Evolutionary conservation across 345 rosid genomes (phyloP), one percentile per base, ranked within the genome.

Genomic region (Diplotaxis tenuifolia): DNA sequence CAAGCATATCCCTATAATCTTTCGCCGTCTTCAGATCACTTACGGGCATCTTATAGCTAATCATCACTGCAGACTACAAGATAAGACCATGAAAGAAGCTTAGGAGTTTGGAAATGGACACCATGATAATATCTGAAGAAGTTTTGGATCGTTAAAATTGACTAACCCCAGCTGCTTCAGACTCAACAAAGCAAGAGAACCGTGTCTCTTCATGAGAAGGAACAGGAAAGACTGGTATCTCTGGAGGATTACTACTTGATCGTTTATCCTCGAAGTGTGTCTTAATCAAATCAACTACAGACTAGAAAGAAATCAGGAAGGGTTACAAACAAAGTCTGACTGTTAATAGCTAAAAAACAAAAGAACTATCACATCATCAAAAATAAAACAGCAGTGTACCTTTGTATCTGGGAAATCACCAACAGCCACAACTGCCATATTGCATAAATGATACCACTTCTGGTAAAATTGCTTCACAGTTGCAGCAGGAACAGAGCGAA

Each of bases 91-190:
- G 67, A 54, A 70, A 70, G 23, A 38, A 50, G 71, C 29, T 72
- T 49, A 77, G 67, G 50, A 75, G 58, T 27, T 3, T 9, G 9
- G 25, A 72, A 61, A 19, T 20, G 32, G 50, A 56, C 23, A 16
- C 47, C 23, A 16, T 23, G 59, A 14, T 67, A 34, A 68, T 40
- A 62, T n/a, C 22, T n/a, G 20, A 40, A 67, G 68, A 52, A 12
- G 47, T 42, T 32, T 45, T 67, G n/a, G 45, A 70, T 68, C 61
- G 23, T 67, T 28, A 21, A 12, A 47, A 8, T 22, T 19, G 32
- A 83, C 96, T 85, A 72, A 93, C 98, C 91, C 94, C 97, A 63
- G 88, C 85, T 81, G 97, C 94, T 83, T 91, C 98, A 50, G 94
- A 79, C 83, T 93, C 98, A 67, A 85, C 89, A 76, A 86, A 88